Evolutionary conservation across 345 rosid species (phyloP).

Genomic region (Aquilaria yunnanensis): DNA sequence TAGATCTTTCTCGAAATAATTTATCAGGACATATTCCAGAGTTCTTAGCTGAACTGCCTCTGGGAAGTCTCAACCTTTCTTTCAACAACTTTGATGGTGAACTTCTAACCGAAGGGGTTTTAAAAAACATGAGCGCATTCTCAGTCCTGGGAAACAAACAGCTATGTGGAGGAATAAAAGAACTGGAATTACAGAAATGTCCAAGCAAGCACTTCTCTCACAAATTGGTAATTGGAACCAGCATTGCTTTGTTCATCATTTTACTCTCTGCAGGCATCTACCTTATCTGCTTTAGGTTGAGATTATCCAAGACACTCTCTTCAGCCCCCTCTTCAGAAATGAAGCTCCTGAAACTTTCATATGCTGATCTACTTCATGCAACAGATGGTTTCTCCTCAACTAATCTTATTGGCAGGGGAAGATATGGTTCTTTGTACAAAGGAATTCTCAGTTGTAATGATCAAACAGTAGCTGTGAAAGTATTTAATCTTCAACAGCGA

Average conservation of each 20-base stretch:
- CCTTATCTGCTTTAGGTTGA: not conserved
- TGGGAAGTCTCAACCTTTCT: slow-evolving; percentile 11
- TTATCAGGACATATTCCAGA: slow-evolving; percentile 15
- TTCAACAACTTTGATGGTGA: slow-evolving; percentile 17
- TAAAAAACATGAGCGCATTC: slow-evolving; percentile 11
- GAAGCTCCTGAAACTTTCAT: slow-evolving; percentile 1
- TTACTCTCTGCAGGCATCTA: not conserved
- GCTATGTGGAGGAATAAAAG: slow-evolving; percentile 12
- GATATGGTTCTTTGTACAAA: slow-evolving; percentile 22
- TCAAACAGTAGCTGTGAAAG: slow-evolving; percentile 15
- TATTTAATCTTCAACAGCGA: slow-evolving; percentile 12
- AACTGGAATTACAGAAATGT: slow-evolving; percentile 7
- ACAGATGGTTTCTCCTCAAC: slow-evolving; percentile 9
- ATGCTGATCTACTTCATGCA: slow-evolving; percentile 8
- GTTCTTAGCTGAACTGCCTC: not conserved
- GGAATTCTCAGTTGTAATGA: slow-evolving; percentile 8
- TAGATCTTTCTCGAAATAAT: slow-evolving; percentile 20
- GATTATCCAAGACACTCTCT: not conserved
- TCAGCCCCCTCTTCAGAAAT: not conserved
- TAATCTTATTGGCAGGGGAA: slow-evolving; percentile 18
- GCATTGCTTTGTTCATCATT: not conserved
- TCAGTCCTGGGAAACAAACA: slow-evolving; percentile 11
- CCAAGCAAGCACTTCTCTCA: not conserved
- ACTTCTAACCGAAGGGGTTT: slow-evolving; percentile 11
- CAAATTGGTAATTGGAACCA: not conserved